Base-by-base conservation (phyloP, 176 grass and related monocot species). In the Carex pumila region DNA sequence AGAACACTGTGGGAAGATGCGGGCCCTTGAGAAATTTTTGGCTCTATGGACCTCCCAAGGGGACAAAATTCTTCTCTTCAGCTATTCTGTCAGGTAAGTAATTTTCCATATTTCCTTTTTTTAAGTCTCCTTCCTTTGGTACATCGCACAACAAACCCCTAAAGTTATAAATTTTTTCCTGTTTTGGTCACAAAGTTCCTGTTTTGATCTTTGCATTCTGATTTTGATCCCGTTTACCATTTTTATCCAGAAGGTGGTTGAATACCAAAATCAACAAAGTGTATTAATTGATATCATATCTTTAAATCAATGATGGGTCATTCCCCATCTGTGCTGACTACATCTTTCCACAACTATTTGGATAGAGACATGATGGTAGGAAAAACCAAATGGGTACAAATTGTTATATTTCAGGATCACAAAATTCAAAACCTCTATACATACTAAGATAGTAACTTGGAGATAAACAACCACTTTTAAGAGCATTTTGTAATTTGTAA, bases 1-100 rank as follows among this genome's bases (percentile, higher is more conserved):
- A 76, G 90, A 94, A 82, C 91, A 98, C 85, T 98, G 92, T 90
- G 95, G 95, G 54, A 98, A 98, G 87, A 94, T 98, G 95, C 84
- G 85, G 65, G 88, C 95, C 57, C 83, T 98, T 72, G 92, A 98
- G 72, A 93, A 90, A 81, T 82, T 98, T 68, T 73, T 98, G 58
- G 86, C 88, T 71, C 17, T 91, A 54, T 98, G 95, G 95, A 89
- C 84, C 67, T 74, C 84, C 17, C 88, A 93, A 58, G 92, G 95
- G 37, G 95, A 98, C 80, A 94, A 94, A 84, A 93, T 93, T 89
- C 95, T 98, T 85, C 86, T 98, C 61, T 98, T 98, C 87, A 98
- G 95, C 83, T 94, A 94, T 82, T 98, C 95, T 86, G 95, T 98
- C 89, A 94, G 95, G 95, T 97, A 62, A 54, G 13, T 25, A 30